Percentiles rank a stretch among this genome's conserved stretches.
Conservation (phyloP, 148 eudicot species). For the Camellia lanceoleosa region DNA sequence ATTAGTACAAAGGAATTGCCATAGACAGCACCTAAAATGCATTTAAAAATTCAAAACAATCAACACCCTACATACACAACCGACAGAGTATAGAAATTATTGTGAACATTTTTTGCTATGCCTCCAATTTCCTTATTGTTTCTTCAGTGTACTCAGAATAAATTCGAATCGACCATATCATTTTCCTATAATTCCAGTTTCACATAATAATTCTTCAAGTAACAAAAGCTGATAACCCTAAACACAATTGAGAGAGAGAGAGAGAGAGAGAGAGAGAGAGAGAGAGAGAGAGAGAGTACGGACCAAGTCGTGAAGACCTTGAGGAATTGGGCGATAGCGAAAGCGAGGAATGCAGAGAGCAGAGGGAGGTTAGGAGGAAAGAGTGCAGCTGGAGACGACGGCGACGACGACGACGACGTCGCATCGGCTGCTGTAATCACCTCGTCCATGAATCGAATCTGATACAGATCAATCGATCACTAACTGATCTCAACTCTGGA, state of each 20-base stretch:
- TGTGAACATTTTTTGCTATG: not conserved
- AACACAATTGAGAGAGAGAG: slow-evolving; percentile 11
- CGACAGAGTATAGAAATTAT: not conserved
- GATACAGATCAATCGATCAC: not conserved
- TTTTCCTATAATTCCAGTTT: not conserved
- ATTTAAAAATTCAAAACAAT: not conserved
- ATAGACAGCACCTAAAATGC: not conserved
- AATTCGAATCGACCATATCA: not conserved
- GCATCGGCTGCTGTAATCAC: slow-evolving; percentile 30
- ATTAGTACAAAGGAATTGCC: not conserved
- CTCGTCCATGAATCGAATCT: slow-evolving; percentile 11
- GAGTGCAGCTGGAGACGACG: slow-evolving; percentile 22
- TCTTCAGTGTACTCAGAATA: not conserved
- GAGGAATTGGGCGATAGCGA: slow-evolving; percentile 49
- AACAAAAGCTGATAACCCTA: not conserved
- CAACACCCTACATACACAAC: not conserved
- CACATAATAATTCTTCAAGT: not conserved
- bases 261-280: slow-evolving; percentile 8
- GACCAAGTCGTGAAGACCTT: slow-evolving; percentile 53
- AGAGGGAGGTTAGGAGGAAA: slow-evolving; percentile 34
- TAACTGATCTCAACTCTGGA: not conserved
- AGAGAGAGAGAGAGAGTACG: slow-evolving; percentile 9
- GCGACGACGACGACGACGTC: slow-evolving; percentile 12
- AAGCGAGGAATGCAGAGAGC: slow-evolving; percentile 41
- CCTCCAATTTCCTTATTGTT: not conserved